These are phyloP conservation scores for Gossypium aridum DNA, from an alignment of 441 rosid species.

Conservation along the genomic window DNA sequence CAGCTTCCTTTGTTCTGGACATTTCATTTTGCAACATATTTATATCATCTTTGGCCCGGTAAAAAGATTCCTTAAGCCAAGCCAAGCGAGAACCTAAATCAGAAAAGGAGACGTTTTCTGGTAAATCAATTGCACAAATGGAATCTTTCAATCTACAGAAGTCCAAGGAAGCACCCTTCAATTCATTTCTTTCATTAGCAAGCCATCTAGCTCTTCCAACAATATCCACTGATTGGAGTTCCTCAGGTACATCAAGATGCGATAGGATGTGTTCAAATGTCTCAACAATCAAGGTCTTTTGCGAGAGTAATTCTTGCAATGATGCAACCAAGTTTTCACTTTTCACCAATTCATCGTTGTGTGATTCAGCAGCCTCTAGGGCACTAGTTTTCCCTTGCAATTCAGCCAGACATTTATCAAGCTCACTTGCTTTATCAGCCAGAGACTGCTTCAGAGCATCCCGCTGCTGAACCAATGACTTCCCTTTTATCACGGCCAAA, in stretches of 20 bases:
- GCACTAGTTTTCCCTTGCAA: constrained; percentile 57
- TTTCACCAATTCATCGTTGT: constrained; percentile 51
- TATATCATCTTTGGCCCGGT: constrained; percentile 45
- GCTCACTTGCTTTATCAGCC: constrained; percentile 60
- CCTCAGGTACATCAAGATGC: constrained; percentile 44
- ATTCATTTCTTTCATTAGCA: constrained; percentile 55
- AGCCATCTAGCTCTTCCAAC: constrained; percentile 60
- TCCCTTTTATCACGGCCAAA: constrained; percentile 92
- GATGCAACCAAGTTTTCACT: constrained; percentile 46
- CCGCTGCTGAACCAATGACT: constrained; percentile 87
- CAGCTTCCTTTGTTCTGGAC: constrained; percentile 33
- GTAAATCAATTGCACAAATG: constrained; percentile 51
- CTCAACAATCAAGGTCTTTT: constrained; percentile 45
- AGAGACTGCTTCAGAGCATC: constrained; percentile 75
- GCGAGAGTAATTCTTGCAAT: constrained; percentile 51
- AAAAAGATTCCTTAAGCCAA: constrained; percentile 66
- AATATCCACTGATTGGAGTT: constrained; percentile 44
- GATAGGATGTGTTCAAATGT: constrained; percentile 49
- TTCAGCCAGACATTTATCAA: constrained; percentile 60
- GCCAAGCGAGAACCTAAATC: constrained; percentile 53
- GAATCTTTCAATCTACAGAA: constrained; percentile 53
- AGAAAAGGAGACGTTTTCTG: constrained; percentile 41
- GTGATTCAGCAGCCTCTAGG: constrained; percentile 47
- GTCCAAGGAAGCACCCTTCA: constrained; percentile 39
- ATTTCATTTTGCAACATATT: constrained; percentile 44